phyloP scores from a whole-genome alignment of 108 stramenopile species.

The Seminavis robusta region DNA sequence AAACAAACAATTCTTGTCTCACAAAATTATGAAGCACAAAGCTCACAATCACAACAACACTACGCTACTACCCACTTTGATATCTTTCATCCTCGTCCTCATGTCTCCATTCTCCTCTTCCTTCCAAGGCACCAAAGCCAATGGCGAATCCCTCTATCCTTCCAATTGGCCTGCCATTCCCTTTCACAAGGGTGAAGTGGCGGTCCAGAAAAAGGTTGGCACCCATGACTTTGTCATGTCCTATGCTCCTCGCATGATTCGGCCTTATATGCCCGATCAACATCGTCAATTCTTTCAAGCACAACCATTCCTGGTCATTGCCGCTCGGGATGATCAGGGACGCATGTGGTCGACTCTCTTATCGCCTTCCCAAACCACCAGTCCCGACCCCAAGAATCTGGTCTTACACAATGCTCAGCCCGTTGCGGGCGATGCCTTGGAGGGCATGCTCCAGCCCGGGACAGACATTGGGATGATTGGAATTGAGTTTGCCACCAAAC shows the following conservation, averaged over 20 bases:
- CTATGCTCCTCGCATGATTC: slow-evolving; percentile 26
- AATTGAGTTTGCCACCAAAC: slow-evolving; percentile 36
- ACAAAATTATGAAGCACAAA: too few relatives aligned
- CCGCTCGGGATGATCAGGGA: slow-evolving; percentile 18
- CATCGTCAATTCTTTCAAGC: slow-evolving; percentile 27
- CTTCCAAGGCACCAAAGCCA: too few relatives aligned
- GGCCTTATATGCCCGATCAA: slow-evolving; percentile 33
- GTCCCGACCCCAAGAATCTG: background rate
- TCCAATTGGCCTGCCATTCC: too few relatives aligned
- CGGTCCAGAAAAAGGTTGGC: slow-evolving; percentile 5
- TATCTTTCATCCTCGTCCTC: too few relatives aligned
- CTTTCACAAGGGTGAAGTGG: slow-evolving; percentile 25
- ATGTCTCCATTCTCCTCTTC: too few relatives aligned
- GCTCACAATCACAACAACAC: too few relatives aligned
- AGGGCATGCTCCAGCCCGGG: slow-evolving; percentile 5
- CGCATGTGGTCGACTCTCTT: slow-evolving; percentile 34
- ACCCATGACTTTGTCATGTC: slow-evolving; percentile 7
- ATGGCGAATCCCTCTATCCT: too few relatives aligned
- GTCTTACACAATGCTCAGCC: slow-evolving; percentile 4
- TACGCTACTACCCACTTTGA: too few relatives aligned
- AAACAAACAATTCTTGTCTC: too few relatives aligned
- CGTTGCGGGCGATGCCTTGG: slow-evolving; percentile 21
- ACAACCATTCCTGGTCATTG: slow-evolving; percentile 25
- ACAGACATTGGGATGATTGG: slow-evolving; percentile 28
- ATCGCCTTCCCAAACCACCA: background rate